Evolutionary conservation across 2,329 filamentous ascomycete species (phyloP), one percentile per base, ranked within the genome.

Genomic region (Myriangium duriaei): DNA sequence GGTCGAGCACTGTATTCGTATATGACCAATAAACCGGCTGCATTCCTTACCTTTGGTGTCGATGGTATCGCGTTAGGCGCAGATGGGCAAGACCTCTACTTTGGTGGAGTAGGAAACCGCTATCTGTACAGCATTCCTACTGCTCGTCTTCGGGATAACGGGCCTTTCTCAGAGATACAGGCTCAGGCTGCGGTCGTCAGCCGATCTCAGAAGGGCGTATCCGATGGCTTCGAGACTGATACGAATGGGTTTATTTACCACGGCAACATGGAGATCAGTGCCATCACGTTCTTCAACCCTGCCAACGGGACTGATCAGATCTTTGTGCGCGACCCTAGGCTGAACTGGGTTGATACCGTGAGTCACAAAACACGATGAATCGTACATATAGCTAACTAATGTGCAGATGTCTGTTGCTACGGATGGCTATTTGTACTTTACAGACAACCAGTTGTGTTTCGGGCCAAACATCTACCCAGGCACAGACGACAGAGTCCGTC

Each of bases 351-450:
- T 0, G 67, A 72, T 51, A 69, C 67, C 1, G 35, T 48, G 30
- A 41, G 26, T 26, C 42, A 45, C 17, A 41, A 38, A 2, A 38
- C 38, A 10, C 18, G 35, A 15, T 32, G 36, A 10, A 30, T 13
- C 17, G 28, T 18, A 33, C 11, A 30, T 29, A 12, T 5, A 14
- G 15, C 36, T 30, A 16, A 34, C 32, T 4, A 7, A 53, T 50
- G 66, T 45, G 58, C 57, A 3, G 53, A 44, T 46, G 16, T 40
- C 42, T n/a, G 40, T 46, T 3, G 59, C 53, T 2, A 55, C 53
- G 3, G 63, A 70, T 46, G 66, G 67, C 0, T 67, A 69, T 45
- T 46, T 71, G 2, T 71, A 72, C 47, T 71, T 70, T 44, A 72
- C 66, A 0, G 61, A 62, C 26, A 72, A 72, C 39, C 67, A 71